Percentiles rank a stretch among this genome's conserved stretches.
These are phyloP conservation scores for Multifurca ochricompacta DNA, from an alignment of 768 basidiomycete genomes.

Conservation along the genomic window DNA sequence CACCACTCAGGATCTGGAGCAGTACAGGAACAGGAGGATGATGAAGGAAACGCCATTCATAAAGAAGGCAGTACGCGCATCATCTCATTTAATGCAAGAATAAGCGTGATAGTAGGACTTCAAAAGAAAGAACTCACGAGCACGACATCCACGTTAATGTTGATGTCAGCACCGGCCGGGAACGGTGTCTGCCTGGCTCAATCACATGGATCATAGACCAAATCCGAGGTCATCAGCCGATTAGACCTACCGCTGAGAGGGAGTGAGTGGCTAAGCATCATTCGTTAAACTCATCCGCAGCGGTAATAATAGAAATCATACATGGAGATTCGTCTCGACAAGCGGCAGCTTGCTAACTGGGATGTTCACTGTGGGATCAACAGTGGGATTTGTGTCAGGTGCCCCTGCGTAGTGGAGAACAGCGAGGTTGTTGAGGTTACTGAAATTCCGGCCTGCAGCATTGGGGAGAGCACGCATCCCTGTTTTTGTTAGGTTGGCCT, in stretches of 20 bases:
- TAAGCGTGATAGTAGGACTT: too few relatives aligned
- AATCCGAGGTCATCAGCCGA: background rate
- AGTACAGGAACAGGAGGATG: background rate
- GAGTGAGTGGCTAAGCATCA: background rate
- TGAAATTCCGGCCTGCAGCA: background rate
- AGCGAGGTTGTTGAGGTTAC: conserved; percentile 11
- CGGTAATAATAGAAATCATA: background rate
- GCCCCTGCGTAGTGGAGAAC: conserved; percentile 19
- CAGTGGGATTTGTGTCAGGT: background rate
- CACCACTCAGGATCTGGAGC: conserved; percentile 11
- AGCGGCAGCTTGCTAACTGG: background rate
- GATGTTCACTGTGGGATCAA: conserved; percentile 3
- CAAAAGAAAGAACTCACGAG: conserved; percentile 3
- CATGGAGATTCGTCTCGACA: conserved; percentile 8
- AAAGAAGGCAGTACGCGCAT: too few relatives aligned
- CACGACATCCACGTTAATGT: background rate
- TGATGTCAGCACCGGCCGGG: conserved; percentile 11
- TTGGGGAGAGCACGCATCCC: conserved; percentile 14
- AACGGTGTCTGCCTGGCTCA: conserved; percentile 3
- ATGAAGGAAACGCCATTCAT: background rate
- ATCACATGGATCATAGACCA: background rate
- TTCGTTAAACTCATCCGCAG: background rate
- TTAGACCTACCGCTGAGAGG: conserved; percentile 9
- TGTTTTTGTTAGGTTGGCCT: background rate
- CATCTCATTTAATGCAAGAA: too few relatives aligned